These are phyloP conservation scores for Talaromyces sp. DNA, from an alignment of 2,329 filamentous ascomycete species.

Conservation along the genomic window DNA sequence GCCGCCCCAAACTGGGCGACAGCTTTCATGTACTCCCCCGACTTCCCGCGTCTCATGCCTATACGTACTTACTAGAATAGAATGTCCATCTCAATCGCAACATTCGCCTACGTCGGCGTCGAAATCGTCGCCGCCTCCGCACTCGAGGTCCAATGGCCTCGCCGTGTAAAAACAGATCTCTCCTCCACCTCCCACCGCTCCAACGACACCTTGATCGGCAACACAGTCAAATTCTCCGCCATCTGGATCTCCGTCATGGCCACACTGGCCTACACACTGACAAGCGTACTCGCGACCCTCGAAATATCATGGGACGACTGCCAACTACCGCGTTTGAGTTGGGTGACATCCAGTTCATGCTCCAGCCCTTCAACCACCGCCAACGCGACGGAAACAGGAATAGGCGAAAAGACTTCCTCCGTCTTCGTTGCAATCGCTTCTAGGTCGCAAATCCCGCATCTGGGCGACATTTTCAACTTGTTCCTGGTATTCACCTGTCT, in stretches of 20 bases:
- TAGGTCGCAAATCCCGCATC: constrained; percentile 24
- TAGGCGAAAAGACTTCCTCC: constrained; percentile 20
- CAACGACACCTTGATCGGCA: constrained; percentile 18
- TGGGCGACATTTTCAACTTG: constrained; percentile 29
- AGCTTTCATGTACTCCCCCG: constrained; percentile 28
- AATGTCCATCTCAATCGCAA: constrained; percentile 32
- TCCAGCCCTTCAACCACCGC: not conserved
- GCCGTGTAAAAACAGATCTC: constrained; percentile 9
- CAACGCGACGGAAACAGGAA: not conserved
- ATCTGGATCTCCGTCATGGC: constrained; percentile 33
- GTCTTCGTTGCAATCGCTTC: constrained; percentile 29
- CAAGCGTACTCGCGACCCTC: constrained; percentile 27
- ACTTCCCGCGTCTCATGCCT: not conserved
- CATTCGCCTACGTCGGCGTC: constrained; percentile 35
- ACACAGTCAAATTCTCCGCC: constrained; percentile 30
- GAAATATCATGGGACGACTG: constrained; percentile 29
- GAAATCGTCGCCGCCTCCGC: constrained; percentile 37
- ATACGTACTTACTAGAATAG: constrained; percentile 18
- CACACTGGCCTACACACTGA: constrained; percentile 29
- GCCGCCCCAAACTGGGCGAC: constrained; percentile 27
- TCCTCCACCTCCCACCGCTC: not conserved
- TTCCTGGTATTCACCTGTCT: constrained; percentile 34
- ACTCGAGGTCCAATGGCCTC: constrained; percentile 32
- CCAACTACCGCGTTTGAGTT: constrained; percentile 25
- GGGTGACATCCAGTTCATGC: constrained; percentile 18